These are phyloP conservation scores for Brassica incana DNA, from an alignment of 345 rosid genomes.

Conservation along the genomic window DNA sequence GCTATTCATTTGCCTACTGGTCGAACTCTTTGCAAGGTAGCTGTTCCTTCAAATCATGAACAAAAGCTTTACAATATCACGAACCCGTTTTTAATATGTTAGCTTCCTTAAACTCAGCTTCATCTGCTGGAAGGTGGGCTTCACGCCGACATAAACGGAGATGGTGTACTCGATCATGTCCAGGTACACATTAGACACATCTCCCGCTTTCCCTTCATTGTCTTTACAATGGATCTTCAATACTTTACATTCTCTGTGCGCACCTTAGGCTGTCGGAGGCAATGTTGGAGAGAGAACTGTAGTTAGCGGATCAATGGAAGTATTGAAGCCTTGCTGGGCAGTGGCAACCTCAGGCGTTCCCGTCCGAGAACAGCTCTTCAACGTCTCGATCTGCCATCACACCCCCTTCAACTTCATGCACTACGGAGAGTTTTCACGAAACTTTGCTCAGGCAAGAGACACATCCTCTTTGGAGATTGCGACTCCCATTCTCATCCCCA, in stretches of 20 bases:
- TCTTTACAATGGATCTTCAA: conserved; percentile 2
- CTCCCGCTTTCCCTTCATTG: background rate
- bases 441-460: conserved; percentile 64
- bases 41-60: conserved; percentile 6
- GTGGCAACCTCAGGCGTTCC: conserved; percentile 99
- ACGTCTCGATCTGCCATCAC: conserved; percentile 91
- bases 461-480: conserved; percentile 78
- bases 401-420: conserved; percentile 79
- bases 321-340: conserved; percentile 89
- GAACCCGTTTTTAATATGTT: background rate
- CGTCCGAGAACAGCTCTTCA: conserved; percentile 88
- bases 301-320: conserved; percentile 79
- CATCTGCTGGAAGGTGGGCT: conserved; percentile 98
- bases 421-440: conserved; percentile 72
- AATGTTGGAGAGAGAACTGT: conserved; percentile 82
- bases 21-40: conserved; percentile 90
- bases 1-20: conserved; percentile 64
- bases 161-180: conserved; percentile 98
- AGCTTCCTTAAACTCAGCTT: conserved; percentile 50
- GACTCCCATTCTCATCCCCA: conserved; percentile 89
- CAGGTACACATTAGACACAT: conserved; percentile 55
- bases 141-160: conserved; percentile 99
- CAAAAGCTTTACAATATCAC: conserved; percentile 1
- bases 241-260: conserved; percentile 22
- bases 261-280: conserved; percentile 88